Evolutionary conservation across 805 yeast species (phyloP).

Genomic region (Yarrowia deformans): DNA sequence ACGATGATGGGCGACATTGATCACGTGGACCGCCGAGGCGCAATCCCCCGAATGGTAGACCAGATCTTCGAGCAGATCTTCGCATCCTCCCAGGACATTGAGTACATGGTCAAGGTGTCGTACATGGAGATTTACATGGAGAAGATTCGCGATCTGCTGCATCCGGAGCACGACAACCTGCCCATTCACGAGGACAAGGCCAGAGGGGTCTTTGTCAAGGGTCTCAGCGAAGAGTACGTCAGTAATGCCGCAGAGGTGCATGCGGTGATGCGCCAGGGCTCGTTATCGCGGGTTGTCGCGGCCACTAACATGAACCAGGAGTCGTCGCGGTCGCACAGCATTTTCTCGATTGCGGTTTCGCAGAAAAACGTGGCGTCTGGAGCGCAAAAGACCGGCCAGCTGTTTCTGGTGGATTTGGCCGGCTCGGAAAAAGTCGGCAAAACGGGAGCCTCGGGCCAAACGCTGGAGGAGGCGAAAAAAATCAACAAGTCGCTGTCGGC

Average conservation of each 20-base stretch:
- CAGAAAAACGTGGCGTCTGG: conserved; percentile 66
- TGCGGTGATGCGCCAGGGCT: conserved; percentile 65
- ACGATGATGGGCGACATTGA: conserved; percentile 71
- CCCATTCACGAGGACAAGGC: conserved; percentile 68
- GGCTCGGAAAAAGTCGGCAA: conserved; percentile 84
- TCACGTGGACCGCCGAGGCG: conserved; percentile 57
- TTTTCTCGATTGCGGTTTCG: conserved; percentile 71
- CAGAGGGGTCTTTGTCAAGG: conserved; percentile 74
- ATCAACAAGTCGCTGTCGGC: conserved; percentile 80
- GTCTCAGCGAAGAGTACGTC: conserved; percentile 69
- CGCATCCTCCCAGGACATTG: conserved; percentile 59
- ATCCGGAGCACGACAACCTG: conserved; percentile 48
- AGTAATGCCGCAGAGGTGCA: conserved; percentile 65
- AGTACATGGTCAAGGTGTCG: conserved; percentile 71
- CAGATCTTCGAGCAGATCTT: conserved; percentile 65
- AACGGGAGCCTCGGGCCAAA: conserved; percentile 77
- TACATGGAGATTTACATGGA: conserved; percentile 87
- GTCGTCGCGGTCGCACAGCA: conserved; percentile 82
- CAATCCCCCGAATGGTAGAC: conserved; percentile 75
- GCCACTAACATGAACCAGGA: conserved; percentile 74
- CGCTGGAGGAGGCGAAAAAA: conserved; percentile 82
- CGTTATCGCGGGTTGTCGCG: conserved; percentile 61
- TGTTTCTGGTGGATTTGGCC: conserved; percentile 83
- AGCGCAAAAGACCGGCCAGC: conserved; percentile 64
- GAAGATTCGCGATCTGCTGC: conserved; percentile 70